Evolutionary conservation across 441 rosid species (phyloP).

Genomic region (Macaranga tanarius): DNA sequence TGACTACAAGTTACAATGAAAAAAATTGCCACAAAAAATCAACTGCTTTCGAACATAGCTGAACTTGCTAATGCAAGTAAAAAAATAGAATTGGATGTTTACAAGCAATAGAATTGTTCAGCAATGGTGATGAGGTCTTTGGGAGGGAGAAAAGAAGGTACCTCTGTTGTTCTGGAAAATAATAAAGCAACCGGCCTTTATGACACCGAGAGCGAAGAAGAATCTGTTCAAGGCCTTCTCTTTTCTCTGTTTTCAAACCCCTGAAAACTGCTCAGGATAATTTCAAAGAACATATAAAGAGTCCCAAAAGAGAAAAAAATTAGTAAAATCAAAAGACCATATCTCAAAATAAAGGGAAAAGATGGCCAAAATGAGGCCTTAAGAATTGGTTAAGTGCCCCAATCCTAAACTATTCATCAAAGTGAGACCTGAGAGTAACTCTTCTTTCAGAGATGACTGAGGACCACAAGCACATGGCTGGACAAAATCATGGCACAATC

Average conservation of each 20-base stretch:
- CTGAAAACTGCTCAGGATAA: slow-evolving; percentile 49
- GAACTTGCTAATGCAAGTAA: neutral
- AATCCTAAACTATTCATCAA: neutral
- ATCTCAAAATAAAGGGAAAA: neutral
- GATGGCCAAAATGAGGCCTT: neutral
- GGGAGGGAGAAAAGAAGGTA: slow-evolving; percentile 18
- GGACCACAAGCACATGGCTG: neutral
- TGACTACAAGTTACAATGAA: neutral
- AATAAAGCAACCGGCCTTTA: slow-evolving; percentile 91
- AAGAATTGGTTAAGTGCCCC: neutral
- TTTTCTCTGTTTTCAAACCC: slow-evolving; percentile 41
- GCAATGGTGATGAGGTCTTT: neutral
- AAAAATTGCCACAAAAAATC: neutral
- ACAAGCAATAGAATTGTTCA: neutral
- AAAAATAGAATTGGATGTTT: slow-evolving; percentile 3
- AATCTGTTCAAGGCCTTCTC: slow-evolving; percentile 66
- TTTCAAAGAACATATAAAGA: slow-evolving; percentile 12
- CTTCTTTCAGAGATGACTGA: neutral
- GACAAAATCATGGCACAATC: neutral
- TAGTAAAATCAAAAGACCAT: neutral
- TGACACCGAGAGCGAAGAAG: slow-evolving; percentile 76
- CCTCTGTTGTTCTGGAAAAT: slow-evolving; percentile 75
- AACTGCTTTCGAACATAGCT: neutral
- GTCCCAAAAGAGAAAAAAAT: neutral
- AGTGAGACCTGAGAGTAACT: neutral